Base-by-base conservation (phyloP, 2,329 filamentous ascomycete species). In the Fusarium dlaminii region DNA sequence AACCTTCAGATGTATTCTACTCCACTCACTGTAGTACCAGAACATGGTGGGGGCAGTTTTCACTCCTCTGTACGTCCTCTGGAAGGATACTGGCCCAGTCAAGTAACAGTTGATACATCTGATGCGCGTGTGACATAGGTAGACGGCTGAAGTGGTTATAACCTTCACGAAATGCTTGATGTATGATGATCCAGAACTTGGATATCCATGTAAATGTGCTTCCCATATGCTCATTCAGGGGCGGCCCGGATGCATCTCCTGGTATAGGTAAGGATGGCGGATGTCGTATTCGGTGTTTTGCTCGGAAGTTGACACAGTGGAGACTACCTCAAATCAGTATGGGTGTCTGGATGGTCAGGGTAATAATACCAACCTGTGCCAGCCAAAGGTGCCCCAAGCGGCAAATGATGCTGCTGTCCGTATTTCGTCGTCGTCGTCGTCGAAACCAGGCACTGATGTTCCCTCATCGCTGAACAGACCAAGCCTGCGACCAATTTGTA, bases 1-100 rank as follows among this genome's bases (percentile, higher is more conserved):
- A 11, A 1, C 3, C 7, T 15, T 13, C 7, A 1, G 5, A 0
- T 0, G 1, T 1, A 27, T 6, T 7, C 5, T 6, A 0, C 4
- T 4, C 6, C 10, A 66, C 68, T 39, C 13, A 70, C 68, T 70
- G 68, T 24, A 70, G 17, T 11, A 70, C 24, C 1, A 70, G 30
- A 6, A 70, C 68, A 37, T 70, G 68, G 6, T 70, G 68, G 0
- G 68, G 60, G 1, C 68, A 66, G 27, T 20, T n/a, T 3, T 56
- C 39, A 1, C 29, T 51, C 17, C 68, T 43, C 29, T 54, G 59
- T 8, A 46, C 48, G 11, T 66, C 34, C 1, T 70, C 52, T 29
- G 68, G 66, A 2, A 71, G 17, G 3, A 1, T 10, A 4, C n/a
- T 22, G 0, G 55, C 55, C 68, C 68, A 71, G 15, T 55, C 61